Evolutionary conservation across 2,329 filamentous ascomycete genomes (phyloP).

Genomic region (Colletotrichum eleusines): DNA sequence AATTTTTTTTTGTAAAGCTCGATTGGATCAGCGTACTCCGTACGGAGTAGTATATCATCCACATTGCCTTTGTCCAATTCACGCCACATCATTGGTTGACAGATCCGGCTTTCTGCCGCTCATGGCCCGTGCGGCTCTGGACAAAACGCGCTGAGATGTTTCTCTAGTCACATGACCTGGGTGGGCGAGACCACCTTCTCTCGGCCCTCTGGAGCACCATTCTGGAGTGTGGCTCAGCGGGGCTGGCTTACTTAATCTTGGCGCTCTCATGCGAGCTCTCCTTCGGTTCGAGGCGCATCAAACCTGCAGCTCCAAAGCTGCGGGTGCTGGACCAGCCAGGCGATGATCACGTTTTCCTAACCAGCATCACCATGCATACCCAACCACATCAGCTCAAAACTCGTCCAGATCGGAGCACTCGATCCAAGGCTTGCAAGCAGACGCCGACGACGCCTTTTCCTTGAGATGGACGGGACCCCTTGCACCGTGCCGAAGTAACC

Average conservation of each 20-base stretch:
- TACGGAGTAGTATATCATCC: conserved; percentile 7
- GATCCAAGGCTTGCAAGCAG: conserved; percentile 3
- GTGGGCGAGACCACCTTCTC: not conserved
- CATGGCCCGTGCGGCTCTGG: conserved; percentile 1
- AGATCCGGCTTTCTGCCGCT: not conserved
- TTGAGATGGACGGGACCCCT: conserved; percentile 23
- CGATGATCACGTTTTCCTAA: conserved; percentile 8
- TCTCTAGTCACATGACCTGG: conserved; percentile 19
- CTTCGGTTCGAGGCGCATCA: too few species aligned
- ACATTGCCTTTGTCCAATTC: conserved; percentile 23
- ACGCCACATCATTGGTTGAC: conserved; percentile 30
- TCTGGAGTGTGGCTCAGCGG: conserved; percentile 8
- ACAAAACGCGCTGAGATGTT: not conserved
- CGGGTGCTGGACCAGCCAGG: conserved; percentile 9
- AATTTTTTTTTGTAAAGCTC: conserved; percentile 43
- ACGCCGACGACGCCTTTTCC: not conserved
- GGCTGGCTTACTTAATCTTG: conserved; percentile 24
- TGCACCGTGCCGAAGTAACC: conserved; percentile 32
- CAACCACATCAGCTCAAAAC: not conserved
- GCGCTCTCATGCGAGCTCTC: not conserved
- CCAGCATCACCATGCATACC: not conserved
- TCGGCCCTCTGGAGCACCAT: not conserved
- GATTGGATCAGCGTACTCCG: conserved; percentile 27
- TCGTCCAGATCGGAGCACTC: conserved; percentile 10
- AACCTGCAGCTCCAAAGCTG: not conserved